A percentile compares a stretch with the other conserved stretches of the same genome.
Conservation (phyloP, 306 rosid genomes). For the Lablab purpureus region DNA sequence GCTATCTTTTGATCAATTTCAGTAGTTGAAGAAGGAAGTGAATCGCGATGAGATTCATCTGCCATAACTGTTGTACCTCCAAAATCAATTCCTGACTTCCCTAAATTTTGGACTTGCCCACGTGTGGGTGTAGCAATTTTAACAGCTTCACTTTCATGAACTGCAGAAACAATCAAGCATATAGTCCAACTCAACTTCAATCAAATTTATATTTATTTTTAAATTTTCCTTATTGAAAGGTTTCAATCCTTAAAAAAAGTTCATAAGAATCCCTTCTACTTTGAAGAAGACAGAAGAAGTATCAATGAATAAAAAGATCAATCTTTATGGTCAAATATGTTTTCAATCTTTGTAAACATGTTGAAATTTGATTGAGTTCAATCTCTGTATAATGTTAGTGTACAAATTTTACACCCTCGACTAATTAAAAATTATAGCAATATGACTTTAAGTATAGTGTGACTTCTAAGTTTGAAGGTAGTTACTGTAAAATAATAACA, state of each 20-base stretch:
- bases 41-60: slow-evolving; percentile 14
- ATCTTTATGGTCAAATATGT: background rate
- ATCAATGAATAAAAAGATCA: background rate
- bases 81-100: slow-evolving; percentile 9
- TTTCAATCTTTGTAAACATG: background rate
- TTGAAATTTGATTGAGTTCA: too few species aligned
- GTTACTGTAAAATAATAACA: too few species aligned
- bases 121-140: slow-evolving; percentile 26
- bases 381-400: too few species aligned
- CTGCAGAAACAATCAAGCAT: slow-evolving; percentile 46
- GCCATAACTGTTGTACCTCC: slow-evolving; percentile 37
- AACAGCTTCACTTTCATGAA: slow-evolving; percentile 48
- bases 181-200: slow-evolving; percentile 23
- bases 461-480: too few species aligned
- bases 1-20: slow-evolving; percentile 17
- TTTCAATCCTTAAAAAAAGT: background rate
- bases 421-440: too few species aligned
- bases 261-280: background rate
- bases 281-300: background rate
- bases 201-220: background rate
- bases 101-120: slow-evolving; percentile 39
- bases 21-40: slow-evolving; percentile 36
- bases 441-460: too few species aligned
- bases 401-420: too few species aligned
- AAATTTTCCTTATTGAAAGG: background rate